Percentiles rank a stretch among this genome's conserved stretches.
Conservation (phyloP, 352 stramenopile genomes). For the Phytophthora macrochlamydospora region DNA sequence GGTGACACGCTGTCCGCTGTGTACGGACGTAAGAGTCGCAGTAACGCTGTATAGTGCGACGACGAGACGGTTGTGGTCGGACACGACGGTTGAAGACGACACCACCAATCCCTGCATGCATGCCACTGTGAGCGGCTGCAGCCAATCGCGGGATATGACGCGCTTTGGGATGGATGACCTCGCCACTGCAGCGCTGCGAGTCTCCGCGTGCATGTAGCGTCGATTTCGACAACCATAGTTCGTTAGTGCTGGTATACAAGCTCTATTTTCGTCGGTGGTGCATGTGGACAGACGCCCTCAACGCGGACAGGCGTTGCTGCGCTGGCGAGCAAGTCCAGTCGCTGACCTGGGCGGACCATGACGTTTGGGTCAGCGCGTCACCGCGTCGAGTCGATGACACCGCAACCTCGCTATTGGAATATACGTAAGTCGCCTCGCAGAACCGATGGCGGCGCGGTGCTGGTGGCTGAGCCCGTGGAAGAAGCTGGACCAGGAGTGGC, state of each 20-base stretch:
- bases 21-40: neutral
- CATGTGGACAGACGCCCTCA: no score
- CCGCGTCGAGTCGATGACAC: constrained; percentile 2
- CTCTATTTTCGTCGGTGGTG: no score
- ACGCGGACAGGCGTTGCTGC: no score
- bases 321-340: neutral
- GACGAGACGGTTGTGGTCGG: neutral
- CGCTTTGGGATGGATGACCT: neutral
- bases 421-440: neutral
- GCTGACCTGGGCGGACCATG: neutral
- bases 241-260: no score
- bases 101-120: neutral
- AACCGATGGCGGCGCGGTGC: constrained; percentile 30
- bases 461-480: constrained; percentile 73
- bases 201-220: no score
- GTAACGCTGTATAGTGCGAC: neutral
- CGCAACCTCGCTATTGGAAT: neutral
- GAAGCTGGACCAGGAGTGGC: constrained; percentile 72
- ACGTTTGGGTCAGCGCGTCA: constrained; percentile 2
- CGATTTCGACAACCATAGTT: no score
- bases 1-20: neutral
- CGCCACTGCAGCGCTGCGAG: neutral
- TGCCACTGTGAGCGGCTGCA: neutral
- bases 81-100: neutral
- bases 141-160: neutral